Evolutionary conservation across 1,284 basidiomycete species (phyloP).

Genomic region (Cryptococcus amylolentus): DNA sequence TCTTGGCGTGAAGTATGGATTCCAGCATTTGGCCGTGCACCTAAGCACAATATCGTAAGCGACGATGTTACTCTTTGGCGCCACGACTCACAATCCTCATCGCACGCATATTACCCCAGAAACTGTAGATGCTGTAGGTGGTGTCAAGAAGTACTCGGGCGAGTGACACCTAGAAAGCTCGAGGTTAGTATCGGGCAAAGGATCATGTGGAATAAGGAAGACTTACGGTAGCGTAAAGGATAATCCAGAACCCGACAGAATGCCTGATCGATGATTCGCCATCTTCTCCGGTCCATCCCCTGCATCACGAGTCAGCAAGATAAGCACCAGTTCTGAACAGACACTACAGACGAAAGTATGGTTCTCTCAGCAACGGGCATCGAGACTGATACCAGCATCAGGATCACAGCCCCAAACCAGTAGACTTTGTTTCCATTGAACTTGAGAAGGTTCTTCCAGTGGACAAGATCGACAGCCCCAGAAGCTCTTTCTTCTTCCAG

Average conservation of each 20-base stretch:
- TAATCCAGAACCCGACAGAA: slow-evolving; percentile 21
- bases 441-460: slow-evolving; percentile 71
- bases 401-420: slow-evolving; percentile 62
- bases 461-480: slow-evolving; percentile 67
- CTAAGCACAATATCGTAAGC: slow-evolving; percentile 7
- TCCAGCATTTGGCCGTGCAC: slow-evolving; percentile 31
- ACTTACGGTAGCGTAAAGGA: slow-evolving; percentile 23
- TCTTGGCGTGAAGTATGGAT: slow-evolving; percentile 25
- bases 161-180: slow-evolving; percentile 11
- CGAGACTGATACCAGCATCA: slow-evolving; percentile 10
- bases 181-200: neutral
- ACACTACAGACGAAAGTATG: slow-evolving; percentile 24
- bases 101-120: slow-evolving; percentile 23
- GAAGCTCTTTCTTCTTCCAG: slow-evolving; percentile 78
- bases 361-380: slow-evolving; percentile 20
- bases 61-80: neutral
- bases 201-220: neutral
- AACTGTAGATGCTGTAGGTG: slow-evolving; percentile 12
- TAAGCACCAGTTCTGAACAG: neutral
- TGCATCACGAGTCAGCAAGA: neutral
- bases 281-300: slow-evolving; percentile 18
- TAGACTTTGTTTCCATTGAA: slow-evolving; percentile 51
- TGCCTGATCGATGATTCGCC: slow-evolving; percentile 1
- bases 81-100: slow-evolving; percentile 15
- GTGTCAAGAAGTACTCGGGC: slow-evolving; percentile 9